Base-by-base conservation (phyloP, 441 rosid species). In the Pelargonium myrrhifolium region DNA sequence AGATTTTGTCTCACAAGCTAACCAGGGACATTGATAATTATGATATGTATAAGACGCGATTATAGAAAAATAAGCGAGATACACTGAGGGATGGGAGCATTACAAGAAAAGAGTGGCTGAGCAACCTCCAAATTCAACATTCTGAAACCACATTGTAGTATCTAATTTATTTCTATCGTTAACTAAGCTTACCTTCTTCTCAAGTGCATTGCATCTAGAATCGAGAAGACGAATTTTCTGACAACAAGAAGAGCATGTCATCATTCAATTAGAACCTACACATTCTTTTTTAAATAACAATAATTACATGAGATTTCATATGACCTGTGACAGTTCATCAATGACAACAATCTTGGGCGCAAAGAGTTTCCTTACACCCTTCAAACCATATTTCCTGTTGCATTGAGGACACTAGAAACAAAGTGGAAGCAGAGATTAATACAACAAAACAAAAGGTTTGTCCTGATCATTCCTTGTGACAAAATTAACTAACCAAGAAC, bases 331-430 rank as follows among this genome's bases (percentile, higher is more conserved):
- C 76, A 87, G 92, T 53, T 81, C 88, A 65, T 90, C 97, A 45
- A 87, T 78, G 9, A 86, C 90, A 65, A 79, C 85, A 84, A 93
- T 69, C 77, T 80, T 78, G 2, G 96, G 80, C 9, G 90, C 92
- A 82, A 75, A 93, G 9, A 88, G 77, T 55, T 86, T 93, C 75
- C 97, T 74, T 2, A 93, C 76, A 71, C 82, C 94, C 73, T 82
- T 86, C 42, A 86, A 60, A 12, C 80, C 72, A 75, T 89, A 83
- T 58, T 73, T 78, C 58, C 71, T 66, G 31, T 87, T 93, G 81
- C 98, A 93, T 75, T 86, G 96, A 45, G 96, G 98, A 76, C 98
- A 90, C 98, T 93, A 65, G 21, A 71, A 67, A 62, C 40, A 3
- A 45, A 65, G 18, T 0, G n/a, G 43, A 56, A 56, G 56, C 42